These are phyloP conservation scores for Saccharomycopsis selenospora DNA, from an alignment of 805 yeast species.

Conservation along the genomic window DNA sequence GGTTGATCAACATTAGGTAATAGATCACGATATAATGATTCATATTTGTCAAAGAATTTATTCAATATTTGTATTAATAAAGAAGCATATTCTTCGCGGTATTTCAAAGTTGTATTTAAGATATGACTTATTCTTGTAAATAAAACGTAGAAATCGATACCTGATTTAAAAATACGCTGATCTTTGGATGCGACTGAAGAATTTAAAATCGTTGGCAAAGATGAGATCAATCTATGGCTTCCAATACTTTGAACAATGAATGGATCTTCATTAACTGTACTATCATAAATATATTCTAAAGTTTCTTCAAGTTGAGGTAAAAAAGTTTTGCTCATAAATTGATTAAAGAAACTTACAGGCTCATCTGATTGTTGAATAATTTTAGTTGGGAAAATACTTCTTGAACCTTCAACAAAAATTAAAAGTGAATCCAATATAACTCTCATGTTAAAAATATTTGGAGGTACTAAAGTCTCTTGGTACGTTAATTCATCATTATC, in stretches of 20 bases:
- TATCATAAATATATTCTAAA: conserved; percentile 45
- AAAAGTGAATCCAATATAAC: conserved; percentile 68
- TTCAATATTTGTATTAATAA: conserved; percentile 33
- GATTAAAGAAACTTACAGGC: conserved; percentile 46
- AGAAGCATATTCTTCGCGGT: conserved; percentile 47
- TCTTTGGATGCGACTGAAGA: conserved; percentile 22
- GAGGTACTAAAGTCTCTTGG: conserved; percentile 59
- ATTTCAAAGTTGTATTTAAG: conserved; percentile 53
- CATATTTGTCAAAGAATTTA: conserved; percentile 32
- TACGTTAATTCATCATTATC: conserved; percentile 52
- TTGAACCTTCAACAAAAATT: conserved; percentile 56
- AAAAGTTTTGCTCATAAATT: conserved; percentile 58
- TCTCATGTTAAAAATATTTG: conserved; percentile 74
- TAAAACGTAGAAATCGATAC: conserved; percentile 40
- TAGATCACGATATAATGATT: conserved; percentile 28
- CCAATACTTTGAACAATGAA: conserved; percentile 19
- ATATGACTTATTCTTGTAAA: conserved; percentile 42
- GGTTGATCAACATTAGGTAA: conserved; percentile 20
- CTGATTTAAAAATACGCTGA: conserved; percentile 35
- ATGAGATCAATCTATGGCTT: conserved; percentile 4
- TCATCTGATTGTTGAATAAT: conserved; percentile 21
- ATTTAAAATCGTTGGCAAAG: neutral
- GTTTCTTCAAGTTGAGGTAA: conserved; percentile 56
- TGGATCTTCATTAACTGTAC: conserved; percentile 35
- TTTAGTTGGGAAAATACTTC: conserved; percentile 32